Base-by-base conservation (phyloP, 495 filamentous ascomycete genomes). In the Cetradonia linearis region DNA sequence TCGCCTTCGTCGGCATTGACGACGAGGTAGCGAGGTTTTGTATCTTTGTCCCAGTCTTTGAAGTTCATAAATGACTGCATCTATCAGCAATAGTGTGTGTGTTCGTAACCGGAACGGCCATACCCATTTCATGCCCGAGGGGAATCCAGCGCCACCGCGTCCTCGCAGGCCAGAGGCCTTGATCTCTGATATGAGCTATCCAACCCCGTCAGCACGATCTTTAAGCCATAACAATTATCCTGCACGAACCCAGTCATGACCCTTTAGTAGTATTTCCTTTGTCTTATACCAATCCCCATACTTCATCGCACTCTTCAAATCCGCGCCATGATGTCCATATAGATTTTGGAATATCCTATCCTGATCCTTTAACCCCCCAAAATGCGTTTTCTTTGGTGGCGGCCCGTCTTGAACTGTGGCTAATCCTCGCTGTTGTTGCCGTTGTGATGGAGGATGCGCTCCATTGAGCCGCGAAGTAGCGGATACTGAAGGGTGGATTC, bases 221-320 rank as follows among this genome's bases (percentile, higher is more conserved):
- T 7, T 5, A 38, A 64, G 23, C 28, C 70, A 60, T 68, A 69
- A 64, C 65, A 66, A 61, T 57, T 48, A 56, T 54, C 30, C 58
- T 28, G 23, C 30, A 54, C 62, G 23, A 74, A 87, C 86, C 93
- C 93, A 98, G 69, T 98, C 93, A 74, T 98, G 86, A 56, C 93
- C 93, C 79, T 98, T 97, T 63, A 88, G 72, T 56, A 98, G 72
- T 50, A 98, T 98, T 73, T 98, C 93, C 81, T 98, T 98, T 54
- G 93, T 98, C 79, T 92, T 95, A 76, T 98, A 81, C 93, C 93
- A 98, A 73, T 98, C 94, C 67, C 93, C 93, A 79, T 92, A 95
- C 77, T 95, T 95, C 88, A 86, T 89, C n/a, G 93, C 89, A 62
- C 80, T 85, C 79, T 92, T 90, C 59, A 98, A 74, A 76, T 96